Evolutionary conservation across 2,329 filamentous ascomycete species (phyloP), one percentile per base, ranked within the genome.

Genomic region (Didymella lethalis): DNA sequence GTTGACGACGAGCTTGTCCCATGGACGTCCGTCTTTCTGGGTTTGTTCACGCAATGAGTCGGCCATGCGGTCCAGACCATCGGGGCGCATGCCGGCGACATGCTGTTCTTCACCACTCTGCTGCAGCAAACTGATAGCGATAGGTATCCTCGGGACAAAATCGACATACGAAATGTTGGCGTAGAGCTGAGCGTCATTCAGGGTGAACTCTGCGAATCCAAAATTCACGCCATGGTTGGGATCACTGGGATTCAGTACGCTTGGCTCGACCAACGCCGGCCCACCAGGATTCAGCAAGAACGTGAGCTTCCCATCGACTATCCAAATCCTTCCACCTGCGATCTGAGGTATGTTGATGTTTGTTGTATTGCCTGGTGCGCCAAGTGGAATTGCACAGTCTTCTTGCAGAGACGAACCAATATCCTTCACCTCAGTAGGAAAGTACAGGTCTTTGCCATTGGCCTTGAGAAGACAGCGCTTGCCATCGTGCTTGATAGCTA

Each of bases 81-180:
- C 56, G 3, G 49, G 49, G 2, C 38, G 49, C 56, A 58, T 58
- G 26, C 56, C 56, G 7, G 49, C 36, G 10, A 58, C 56, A 6
- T 41, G 56, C 12, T 58, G 56, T 20, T 36, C 31, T 11, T 48
- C 49, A 10, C 56, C 56, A 16, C 45, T 49, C 10, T 43, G 18
- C 14, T 44, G 29, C 38, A 46, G 36, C 25, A 58, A 38, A 7
- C 49, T 54, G 45, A 58, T 54, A 18, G 56, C 56, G 26, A 58
- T 54, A 10, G 56, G 56, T 32, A 58, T 44, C 11, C 29, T 36
- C 5, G 56, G 56, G 7, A 58, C 56, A 14, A 58, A 58, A 20
- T 58, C 56, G 11, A 58, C 56, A 16, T 58, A 58, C 2, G 49
- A 48, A 23, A 58, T 58, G 45, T 58, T 58, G 29, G 56, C 56